These are phyloP conservation scores for Metschnikowia dekortorum DNA, from an alignment of 805 yeast genomes.

Conservation along the genomic window DNA sequence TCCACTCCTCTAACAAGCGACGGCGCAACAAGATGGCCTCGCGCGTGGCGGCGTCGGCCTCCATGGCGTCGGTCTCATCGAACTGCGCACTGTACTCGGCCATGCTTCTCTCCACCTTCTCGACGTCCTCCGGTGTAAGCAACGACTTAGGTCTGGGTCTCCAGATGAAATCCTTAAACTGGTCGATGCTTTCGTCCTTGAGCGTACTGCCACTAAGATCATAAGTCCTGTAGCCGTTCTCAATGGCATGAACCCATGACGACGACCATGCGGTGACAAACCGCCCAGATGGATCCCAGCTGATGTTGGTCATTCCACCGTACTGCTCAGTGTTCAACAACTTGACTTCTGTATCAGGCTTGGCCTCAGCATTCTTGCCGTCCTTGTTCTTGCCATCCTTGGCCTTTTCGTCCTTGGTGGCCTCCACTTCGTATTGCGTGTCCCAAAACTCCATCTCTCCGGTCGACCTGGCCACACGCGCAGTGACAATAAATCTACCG, in stretches of 20 bases:
- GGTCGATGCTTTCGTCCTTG: constrained; percentile 73
- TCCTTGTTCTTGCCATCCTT: constrained; percentile 17
- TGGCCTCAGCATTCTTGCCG: constrained; percentile 26
- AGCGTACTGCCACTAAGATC: constrained; percentile 77
- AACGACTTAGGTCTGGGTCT: constrained; percentile 91
- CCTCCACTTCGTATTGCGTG: constrained; percentile 65
- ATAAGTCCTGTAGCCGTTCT: constrained; percentile 85
- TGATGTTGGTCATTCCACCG: constrained; percentile 73
- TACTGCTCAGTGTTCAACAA: constrained; percentile 60
- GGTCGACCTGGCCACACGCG: constrained; percentile 43
- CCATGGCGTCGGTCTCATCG: constrained; percentile 94
- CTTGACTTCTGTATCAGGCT: constrained; percentile 33
- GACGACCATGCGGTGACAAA: constrained; percentile 86
- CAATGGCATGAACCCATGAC: constrained; percentile 74
- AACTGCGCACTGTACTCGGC: constrained; percentile 87
- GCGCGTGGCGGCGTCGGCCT: constrained; percentile 86
- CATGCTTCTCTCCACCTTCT: constrained; percentile 86
- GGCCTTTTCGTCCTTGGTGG: neutral
- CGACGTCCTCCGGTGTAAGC: constrained; percentile 72
- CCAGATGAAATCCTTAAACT: constrained; percentile 89
- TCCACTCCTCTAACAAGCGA: constrained; percentile 81
- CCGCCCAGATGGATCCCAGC: constrained; percentile 97
- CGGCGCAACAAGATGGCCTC: constrained; percentile 85
- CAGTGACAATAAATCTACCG: constrained; percentile 74
- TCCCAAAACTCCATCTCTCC: constrained; percentile 85